Evolutionary conservation across 2,329 filamentous ascomycete genomes (phyloP).

Genomic region (Colletotrichum simmondsii): DNA sequence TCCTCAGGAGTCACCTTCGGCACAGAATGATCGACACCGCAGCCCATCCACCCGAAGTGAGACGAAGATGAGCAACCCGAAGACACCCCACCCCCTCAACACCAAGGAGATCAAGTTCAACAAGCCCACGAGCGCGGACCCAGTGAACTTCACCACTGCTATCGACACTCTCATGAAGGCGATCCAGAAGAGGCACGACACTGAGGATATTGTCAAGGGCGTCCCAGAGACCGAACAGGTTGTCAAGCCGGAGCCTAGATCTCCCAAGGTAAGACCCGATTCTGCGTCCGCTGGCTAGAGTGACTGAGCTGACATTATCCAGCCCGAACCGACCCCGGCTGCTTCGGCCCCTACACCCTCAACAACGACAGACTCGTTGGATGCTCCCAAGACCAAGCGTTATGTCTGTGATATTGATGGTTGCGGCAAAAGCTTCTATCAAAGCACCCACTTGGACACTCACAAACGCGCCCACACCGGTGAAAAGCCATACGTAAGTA

Average conservation of each 20-base stretch:
- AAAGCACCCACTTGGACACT: slow-evolving; percentile 93
- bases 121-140: slow-evolving; percentile 56
- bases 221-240: slow-evolving; percentile 32
- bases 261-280: slow-evolving; percentile 4
- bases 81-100: slow-evolving; percentile 36
- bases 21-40: slow-evolving; percentile 19
- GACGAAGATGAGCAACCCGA: slow-evolving; percentile 23
- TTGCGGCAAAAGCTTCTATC: slow-evolving; percentile 85
- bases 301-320: not conserved
- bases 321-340: not conserved
- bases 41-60: slow-evolving; percentile 33
- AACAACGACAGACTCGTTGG: not conserved
- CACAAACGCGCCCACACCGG: slow-evolving; percentile 91
- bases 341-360: not conserved
- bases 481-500: slow-evolving; percentile 86
- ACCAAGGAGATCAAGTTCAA: slow-evolving; percentile 57
- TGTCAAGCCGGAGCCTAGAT: slow-evolving; percentile 27
- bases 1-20: slow-evolving; percentile 20
- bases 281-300: not conserved
- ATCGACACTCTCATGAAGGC: slow-evolving; percentile 90
- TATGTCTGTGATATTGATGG: slow-evolving; percentile 79
- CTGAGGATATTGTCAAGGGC: slow-evolving; percentile 41
- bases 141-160: slow-evolving; percentile 80
- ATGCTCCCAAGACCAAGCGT: slow-evolving; percentile 57
- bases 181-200: slow-evolving; percentile 76